phyloP scores from a whole-genome alignment of 116 monocot genomes.

The Papilionanthe hybrid region DNA sequence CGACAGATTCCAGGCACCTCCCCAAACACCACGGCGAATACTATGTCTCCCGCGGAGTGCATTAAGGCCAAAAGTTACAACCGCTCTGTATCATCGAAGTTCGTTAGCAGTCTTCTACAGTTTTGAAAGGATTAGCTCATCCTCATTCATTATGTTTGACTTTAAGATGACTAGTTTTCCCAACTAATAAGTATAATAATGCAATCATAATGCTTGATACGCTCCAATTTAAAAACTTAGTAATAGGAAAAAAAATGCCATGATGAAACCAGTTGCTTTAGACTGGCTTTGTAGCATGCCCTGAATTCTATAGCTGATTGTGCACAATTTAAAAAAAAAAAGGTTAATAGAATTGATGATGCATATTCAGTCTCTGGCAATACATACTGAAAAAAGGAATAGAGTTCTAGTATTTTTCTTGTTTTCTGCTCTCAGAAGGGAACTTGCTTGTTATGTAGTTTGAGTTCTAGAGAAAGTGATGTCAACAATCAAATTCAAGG shows the following conservation, averaged over 20 bases:
- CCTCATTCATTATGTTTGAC: not conserved
- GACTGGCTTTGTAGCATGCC: not conserved
- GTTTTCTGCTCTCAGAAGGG: too few relatives aligned
- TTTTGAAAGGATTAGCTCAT: not conserved
- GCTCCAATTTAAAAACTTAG: not conserved
- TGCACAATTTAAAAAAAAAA: too few relatives aligned
- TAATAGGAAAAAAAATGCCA: not conserved
- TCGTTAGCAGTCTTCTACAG: not conserved
- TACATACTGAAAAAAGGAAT: too few relatives aligned
- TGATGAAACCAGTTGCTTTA: not conserved
- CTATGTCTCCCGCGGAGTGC: slow-evolving; percentile 59
- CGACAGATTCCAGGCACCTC: slow-evolving; percentile 64
- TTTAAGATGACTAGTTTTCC: not conserved
- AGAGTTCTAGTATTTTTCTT: too few relatives aligned
- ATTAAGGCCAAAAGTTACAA: slow-evolving; percentile 85
- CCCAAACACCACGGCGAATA: slow-evolving; percentile 31
- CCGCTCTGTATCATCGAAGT: slow-evolving; percentile 40
- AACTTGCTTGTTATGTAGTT: too few relatives aligned
- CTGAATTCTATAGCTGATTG: not conserved
- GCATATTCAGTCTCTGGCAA: too few relatives aligned
- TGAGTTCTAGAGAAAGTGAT: too few relatives aligned
- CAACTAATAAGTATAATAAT: not conserved
- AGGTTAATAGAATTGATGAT: too few relatives aligned
- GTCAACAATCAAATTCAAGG: too few relatives aligned
- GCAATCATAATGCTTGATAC: not conserved